Percentiles rank a stretch among this genome's conserved stretches.
These are phyloP conservation scores for Loxodes magnus DNA, from an alignment of 73 alveolate genomes.

Conservation along the genomic window DNA sequence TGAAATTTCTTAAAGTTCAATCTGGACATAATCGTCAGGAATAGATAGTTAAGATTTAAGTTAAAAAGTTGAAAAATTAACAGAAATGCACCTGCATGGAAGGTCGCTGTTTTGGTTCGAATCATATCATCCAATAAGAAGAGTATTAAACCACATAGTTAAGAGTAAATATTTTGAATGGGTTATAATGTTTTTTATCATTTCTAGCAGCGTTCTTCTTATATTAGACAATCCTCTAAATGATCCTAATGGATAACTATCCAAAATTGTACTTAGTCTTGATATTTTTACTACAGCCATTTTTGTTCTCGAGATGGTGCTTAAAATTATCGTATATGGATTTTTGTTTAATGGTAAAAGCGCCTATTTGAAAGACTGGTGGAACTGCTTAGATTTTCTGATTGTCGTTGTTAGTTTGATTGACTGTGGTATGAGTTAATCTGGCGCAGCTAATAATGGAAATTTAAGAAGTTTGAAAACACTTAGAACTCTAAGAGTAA, in stretches of 20 bases:
- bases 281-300: slow-evolving; percentile 65
- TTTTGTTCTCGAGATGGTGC: slow-evolving; percentile 66
- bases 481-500: slow-evolving; percentile 71
- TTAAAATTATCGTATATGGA: slow-evolving; percentile 81
- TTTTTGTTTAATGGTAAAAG: slow-evolving; percentile 69
- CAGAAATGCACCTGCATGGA: too few relatives aligned
- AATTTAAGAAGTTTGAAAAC: slow-evolving; percentile 61
- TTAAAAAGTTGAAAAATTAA: too few relatives aligned
- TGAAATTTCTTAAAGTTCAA: too few relatives aligned
- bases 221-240: slow-evolving; percentile 37
- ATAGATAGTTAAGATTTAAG: too few relatives aligned
- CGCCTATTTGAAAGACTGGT: slow-evolving; percentile 80
- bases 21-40: too few relatives aligned
- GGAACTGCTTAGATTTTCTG: slow-evolving; percentile 90
- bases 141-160: not conserved
- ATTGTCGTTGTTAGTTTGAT: slow-evolving; percentile 72
- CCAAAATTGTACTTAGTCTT: slow-evolving; percentile 9
- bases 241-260: slow-evolving; percentile 22
- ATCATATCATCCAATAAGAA: not conserved
- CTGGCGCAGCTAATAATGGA: too few relatives aligned
- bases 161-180: too few relatives aligned
- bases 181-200: too few relatives aligned
- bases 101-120: too few relatives aligned
- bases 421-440: slow-evolving; percentile 50
- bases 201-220: slow-evolving; percentile 30